Conservation (phyloP, 768 basidiomycete species). For the Mycena rebaudengoi region DNA sequence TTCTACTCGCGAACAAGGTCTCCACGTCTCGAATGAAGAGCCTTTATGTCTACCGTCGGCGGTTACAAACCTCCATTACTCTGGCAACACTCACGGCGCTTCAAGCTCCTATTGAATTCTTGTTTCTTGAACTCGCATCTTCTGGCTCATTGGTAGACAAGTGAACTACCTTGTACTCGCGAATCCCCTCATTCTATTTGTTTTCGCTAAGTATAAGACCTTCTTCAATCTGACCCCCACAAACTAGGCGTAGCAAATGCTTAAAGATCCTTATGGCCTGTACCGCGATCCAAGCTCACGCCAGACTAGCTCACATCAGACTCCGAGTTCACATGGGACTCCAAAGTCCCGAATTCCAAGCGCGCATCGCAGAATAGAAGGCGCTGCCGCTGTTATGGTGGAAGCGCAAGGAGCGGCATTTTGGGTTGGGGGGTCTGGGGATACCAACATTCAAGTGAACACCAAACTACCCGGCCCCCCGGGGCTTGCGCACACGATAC, state of each 20-base stretch:
- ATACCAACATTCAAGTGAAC: too few species aligned
- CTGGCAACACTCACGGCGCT: not conserved
- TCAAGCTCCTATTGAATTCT: too few species aligned
- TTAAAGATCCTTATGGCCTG: too few species aligned
- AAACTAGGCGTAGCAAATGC: too few species aligned
- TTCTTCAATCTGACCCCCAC: too few species aligned
- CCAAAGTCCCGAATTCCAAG: too few species aligned
- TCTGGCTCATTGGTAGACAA: too few species aligned
- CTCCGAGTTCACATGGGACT: too few species aligned
- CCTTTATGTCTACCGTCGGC: not conserved
- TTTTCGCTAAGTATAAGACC: not conserved
- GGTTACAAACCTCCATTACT: conserved; percentile 2
- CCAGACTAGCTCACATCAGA: too few species aligned
- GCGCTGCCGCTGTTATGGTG: not conserved
- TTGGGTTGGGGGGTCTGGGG: not conserved
- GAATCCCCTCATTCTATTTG: not conserved
- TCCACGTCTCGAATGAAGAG: not conserved
- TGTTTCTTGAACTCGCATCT: conserved; percentile 3
- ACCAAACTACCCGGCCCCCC: not conserved
- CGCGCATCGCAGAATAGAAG: too few species aligned
- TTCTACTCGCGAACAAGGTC: not conserved
- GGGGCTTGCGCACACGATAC: conserved; percentile 3
- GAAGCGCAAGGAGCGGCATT: not conserved
- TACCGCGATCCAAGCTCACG: too few species aligned
- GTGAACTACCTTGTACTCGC: not conserved